These are phyloP conservation scores for Ogataea thermomethanolica DNA, from an alignment of 805 yeast genomes.

Conservation along the genomic window DNA sequence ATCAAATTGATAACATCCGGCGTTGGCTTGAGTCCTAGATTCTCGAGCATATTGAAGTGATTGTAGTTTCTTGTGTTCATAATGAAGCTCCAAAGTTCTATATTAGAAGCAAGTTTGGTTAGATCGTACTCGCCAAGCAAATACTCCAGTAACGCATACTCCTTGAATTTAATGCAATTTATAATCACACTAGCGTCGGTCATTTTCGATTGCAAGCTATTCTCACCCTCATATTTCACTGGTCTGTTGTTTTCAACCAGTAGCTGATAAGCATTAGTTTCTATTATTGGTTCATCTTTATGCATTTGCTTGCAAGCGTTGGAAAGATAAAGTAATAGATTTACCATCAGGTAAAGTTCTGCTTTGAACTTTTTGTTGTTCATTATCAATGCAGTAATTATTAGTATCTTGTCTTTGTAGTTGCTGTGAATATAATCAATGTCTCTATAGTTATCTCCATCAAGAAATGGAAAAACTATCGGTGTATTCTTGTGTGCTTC, in stretches of 20 bases:
- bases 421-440: constrained; percentile 12
- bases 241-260: constrained; percentile 2
- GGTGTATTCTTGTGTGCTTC: constrained; percentile 1
- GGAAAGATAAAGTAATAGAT: constrained; percentile 8
- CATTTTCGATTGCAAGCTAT: neutral
- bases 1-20: constrained; percentile 10
- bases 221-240: neutral
- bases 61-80: constrained; percentile 16
- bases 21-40: constrained; percentile 16
- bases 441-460: constrained; percentile 10
- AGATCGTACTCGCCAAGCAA: constrained; percentile 8
- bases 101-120: constrained; percentile 12
- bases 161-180: constrained; percentile 11
- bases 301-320: constrained; percentile 5
- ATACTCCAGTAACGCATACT: constrained; percentile 5
- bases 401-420: constrained; percentile 14
- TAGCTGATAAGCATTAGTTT: constrained; percentile 1
- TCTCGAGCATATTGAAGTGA: constrained; percentile 12
- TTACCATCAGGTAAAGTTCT: constrained; percentile 10
- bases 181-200: constrained; percentile 10
- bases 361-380: constrained; percentile 1
- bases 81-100: constrained; percentile 21
- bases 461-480: constrained; percentile 16
- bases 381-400: constrained; percentile 11
- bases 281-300: neutral